A percentile compares a stretch with the other conserved stretches of the same genome.
Evolutionary conservation across 192 early-diverging fungal genomes (phyloP).

Genomic region (Phycomyces blakesleeanus): DNA sequence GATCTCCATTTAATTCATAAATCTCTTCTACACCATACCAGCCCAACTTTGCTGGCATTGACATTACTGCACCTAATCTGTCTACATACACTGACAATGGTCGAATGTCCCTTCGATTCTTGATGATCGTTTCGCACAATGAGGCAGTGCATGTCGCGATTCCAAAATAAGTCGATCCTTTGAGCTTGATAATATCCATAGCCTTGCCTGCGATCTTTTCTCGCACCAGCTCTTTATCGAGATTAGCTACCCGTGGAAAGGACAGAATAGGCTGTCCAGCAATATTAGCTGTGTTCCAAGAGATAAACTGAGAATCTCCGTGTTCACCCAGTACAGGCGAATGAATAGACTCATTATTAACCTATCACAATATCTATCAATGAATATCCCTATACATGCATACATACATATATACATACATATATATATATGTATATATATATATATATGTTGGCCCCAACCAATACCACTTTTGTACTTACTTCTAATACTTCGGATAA

Average conservation of each 20-base stretch:
- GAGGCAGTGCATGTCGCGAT: conserved; percentile 56
- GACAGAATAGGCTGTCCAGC: conserved; percentile 49
- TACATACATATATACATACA: no score
- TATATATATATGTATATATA: no score
- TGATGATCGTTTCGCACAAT: conserved; percentile 50
- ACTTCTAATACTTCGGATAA: no score
- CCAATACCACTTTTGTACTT: no score
- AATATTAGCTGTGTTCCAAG: conserved; percentile 54
- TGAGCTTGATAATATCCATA: conserved; percentile 60
- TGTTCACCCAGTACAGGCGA: conserved; percentile 66
- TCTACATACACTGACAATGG: conserved; percentile 53
- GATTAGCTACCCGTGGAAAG: conserved; percentile 43
- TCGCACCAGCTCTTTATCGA: conserved; percentile 42
- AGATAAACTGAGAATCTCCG: conserved; percentile 61
- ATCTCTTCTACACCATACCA: conserved; percentile 47
- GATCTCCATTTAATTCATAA: conserved; percentile 44
- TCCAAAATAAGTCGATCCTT: conserved; percentile 63
- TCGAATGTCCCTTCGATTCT: conserved; percentile 52
- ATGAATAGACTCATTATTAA: conserved; percentile 55
- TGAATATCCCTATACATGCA: no score
- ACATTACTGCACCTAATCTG: conserved; percentile 46
- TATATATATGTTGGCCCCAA: no score
- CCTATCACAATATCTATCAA: neutral
- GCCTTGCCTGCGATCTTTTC: conserved; percentile 54
- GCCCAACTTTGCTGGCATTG: conserved; percentile 58